These are phyloP conservation scores for Annulohypoxylon bovei DNA, from an alignment of 495 filamentous ascomycete species.

Conservation along the genomic window DNA sequence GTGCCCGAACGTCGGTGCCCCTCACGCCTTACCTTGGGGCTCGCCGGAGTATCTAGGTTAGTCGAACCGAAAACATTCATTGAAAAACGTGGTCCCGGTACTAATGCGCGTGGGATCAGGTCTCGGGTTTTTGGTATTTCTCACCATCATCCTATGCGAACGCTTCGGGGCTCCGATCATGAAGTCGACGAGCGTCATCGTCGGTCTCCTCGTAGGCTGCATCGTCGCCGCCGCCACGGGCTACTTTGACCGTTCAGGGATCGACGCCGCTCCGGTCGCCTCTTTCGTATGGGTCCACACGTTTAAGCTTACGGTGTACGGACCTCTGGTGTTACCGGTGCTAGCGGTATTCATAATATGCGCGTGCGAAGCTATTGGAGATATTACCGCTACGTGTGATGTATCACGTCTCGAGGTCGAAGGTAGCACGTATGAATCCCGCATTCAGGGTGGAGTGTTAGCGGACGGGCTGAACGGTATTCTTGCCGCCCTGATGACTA, in stretches of 20 bases:
- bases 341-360: constrained; percentile 88
- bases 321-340: constrained; percentile 82
- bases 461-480: constrained; percentile 87
- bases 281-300: constrained; percentile 94
- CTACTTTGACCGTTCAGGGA: constrained; percentile 79
- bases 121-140: constrained; percentile 87
- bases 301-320: constrained; percentile 82
- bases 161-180: constrained; percentile 80
- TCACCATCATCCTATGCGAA: constrained; percentile 89
- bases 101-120: constrained; percentile 46
- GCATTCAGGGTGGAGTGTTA: constrained; percentile 89
- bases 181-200: constrained; percentile 75
- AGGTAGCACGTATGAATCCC: constrained; percentile 81
- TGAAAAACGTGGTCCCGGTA: not conserved
- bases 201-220: constrained; percentile 85
- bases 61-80: not conserved
- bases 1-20: constrained; percentile 77
- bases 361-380: constrained; percentile 90
- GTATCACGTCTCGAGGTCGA: constrained; percentile 87
- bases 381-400: constrained; percentile 78
- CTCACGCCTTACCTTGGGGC: constrained; percentile 88
- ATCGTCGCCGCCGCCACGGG: constrained; percentile 86
- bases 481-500: constrained; percentile 82
- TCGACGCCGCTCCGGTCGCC: constrained; percentile 74
- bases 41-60: constrained; percentile 80